Evolutionary conservation across 257 asterid species (phyloP).

Genomic region (Striga asiatica): DNA sequence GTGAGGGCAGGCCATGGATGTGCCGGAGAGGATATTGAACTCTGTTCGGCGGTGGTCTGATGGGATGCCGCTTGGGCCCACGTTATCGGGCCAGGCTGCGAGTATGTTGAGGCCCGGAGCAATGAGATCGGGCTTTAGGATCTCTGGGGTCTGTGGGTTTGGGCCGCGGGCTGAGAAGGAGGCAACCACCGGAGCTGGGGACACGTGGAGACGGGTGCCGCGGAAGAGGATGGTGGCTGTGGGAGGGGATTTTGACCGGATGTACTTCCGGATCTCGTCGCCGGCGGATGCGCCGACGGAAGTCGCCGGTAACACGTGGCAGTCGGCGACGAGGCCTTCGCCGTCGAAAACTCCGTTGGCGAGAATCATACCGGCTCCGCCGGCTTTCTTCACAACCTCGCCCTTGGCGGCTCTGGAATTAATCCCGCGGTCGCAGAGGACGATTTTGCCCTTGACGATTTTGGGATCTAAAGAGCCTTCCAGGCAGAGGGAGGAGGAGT

Average conservation of each 20-base stretch:
- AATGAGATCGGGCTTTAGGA: conserved; percentile 71
- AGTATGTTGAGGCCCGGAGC: conserved; percentile 90
- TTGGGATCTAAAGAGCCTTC: conserved; percentile 64
- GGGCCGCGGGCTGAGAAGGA: conserved; percentile 90
- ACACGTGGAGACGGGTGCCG: conserved; percentile 57
- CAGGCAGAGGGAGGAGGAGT: conserved; percentile 63
- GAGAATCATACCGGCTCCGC: conserved; percentile 74
- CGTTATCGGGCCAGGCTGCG: conserved; percentile 78
- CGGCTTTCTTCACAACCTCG: conserved; percentile 78
- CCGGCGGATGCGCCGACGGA: conserved; percentile 61
- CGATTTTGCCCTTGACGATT: conserved; percentile 51
- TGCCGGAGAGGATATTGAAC: conserved; percentile 73
- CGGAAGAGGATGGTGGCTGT: conserved; percentile 48
- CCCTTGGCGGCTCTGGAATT: conserved; percentile 79
- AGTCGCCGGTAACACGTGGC: conserved; percentile 79
- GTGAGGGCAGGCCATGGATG: conserved; percentile 95
- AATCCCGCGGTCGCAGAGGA: conserved; percentile 69
- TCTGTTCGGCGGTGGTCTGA: conserved; percentile 62
- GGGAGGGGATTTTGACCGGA: conserved; percentile 30
- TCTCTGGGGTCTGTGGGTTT: conserved; percentile 69
- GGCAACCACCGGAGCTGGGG: conserved; percentile 83
- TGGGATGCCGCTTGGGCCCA: conserved; percentile 60
- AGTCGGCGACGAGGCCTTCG: conserved; percentile 75
- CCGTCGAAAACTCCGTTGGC: conserved; percentile 85
- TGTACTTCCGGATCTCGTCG: conserved; percentile 57